Conservation (phyloP, 331 rosid species). For the Rosa hybrid region DNA sequence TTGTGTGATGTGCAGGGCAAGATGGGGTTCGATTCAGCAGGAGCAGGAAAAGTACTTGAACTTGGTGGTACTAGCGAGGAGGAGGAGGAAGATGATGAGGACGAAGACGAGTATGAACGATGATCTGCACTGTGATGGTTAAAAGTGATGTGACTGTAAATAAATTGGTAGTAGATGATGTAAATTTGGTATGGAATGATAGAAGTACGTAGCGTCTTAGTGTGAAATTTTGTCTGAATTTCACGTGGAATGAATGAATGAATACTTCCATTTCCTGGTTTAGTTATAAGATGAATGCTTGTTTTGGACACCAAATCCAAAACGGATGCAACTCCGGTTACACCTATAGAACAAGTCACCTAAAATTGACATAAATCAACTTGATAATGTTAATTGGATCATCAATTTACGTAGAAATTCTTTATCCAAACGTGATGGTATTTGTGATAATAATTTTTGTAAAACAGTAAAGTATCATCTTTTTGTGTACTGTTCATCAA, state of each 20-base stretch:
- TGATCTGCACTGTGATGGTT: neutral
- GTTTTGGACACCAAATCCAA: no score
- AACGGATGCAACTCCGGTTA: neutral
- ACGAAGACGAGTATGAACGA: neutral
- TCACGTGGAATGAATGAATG: neutral
- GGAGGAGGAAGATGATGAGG: neutral
- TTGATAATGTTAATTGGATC: no score
- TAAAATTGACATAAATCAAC: neutral
- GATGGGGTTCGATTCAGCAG: conserved; percentile 49
- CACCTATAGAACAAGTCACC: neutral
- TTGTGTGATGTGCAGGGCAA: conserved; percentile 87
- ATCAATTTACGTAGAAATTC: neutral
- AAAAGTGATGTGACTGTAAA: neutral
- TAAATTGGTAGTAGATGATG: neutral
- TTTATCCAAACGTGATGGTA: no score
- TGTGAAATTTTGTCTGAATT: neutral
- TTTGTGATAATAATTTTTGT: no score
- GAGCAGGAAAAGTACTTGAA: conserved; percentile 67
- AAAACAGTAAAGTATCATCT: no score
- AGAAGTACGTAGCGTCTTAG: neutral
- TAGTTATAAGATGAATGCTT: neutral
- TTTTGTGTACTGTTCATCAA: no score
- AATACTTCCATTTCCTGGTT: neutral
- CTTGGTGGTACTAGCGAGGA: conserved; percentile 51
- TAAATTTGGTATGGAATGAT: neutral